Base-by-base conservation (phyloP, 139 green algal species). In the Zygnema cylindricum region DNA sequence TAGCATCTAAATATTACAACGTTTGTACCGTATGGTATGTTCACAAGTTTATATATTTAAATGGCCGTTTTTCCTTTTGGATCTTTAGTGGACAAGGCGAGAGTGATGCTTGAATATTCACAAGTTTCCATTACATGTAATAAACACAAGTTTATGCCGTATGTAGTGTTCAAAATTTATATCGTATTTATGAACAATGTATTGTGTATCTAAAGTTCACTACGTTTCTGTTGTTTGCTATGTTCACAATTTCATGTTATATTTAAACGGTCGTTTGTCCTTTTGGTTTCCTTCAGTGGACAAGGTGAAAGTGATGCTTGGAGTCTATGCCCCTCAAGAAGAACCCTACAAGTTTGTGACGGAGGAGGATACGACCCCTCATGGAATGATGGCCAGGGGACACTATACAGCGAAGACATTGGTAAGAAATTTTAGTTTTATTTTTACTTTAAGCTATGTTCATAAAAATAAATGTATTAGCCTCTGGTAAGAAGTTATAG, bases 291-390 rank as follows among this genome's bases (percentile, higher is more conserved):
- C 41, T 79, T 16, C 7, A 89, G 85, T 89, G 76, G 85, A 89
- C 42, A 87, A 55, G 25, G 38, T 35, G 38, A 76, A 85, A 78
- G 85, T 38, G 85, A 89, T 89, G 85, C 76, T 89, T 73, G 85
- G 85, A 73, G 78, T 54, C 43, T 89, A 89, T 57, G 77, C 35
- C 22, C 85, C 85, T n/a, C 85, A 89, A 89, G 49, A 89, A 32
- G 43, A 73, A 57, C 77, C 76, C 7, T 89, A 89, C 69, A 35
- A 39, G 7, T 89, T 81, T 76, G 39, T 89, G 33, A 89, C 77
- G 11, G 85, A 89, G 73, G 85, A 89, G 23, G 85, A 89, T 30
- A 57, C 40, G 32, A 89, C 85, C 30, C 85, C 85, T 85, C 32
- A 71, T 81, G 85, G 85, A 79, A 39, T 75, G 85, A 36, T 89